Conservation (phyloP, 225 moss, liverwort and hornwort genomes). For the Marchantia polymorpha region DNA sequence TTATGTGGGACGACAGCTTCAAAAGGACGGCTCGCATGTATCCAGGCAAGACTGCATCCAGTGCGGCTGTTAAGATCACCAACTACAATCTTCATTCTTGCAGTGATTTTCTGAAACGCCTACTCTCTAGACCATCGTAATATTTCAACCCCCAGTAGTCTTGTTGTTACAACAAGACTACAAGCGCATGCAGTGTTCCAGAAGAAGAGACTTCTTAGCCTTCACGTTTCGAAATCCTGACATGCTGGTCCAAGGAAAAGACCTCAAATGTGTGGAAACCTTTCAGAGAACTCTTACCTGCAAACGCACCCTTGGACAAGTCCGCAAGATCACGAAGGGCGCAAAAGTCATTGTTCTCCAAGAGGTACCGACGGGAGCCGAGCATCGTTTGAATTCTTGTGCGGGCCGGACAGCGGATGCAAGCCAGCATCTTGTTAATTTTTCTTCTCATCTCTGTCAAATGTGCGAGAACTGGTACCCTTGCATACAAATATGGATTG, state of each 20-base stretch:
- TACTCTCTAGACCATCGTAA: background rate
- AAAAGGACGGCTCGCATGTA: conserved; percentile 64
- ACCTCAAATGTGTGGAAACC: background rate
- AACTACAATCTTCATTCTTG: background rate
- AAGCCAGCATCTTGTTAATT: conserved; percentile 74
- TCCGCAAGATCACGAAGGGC: conserved; percentile 94
- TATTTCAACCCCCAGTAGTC: background rate
- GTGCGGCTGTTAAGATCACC: background rate
- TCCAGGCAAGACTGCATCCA: conserved; percentile 67
- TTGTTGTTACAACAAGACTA: no score
- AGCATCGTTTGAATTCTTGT: conserved; percentile 73
- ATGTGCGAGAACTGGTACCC: conserved; percentile 90
- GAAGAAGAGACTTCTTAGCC: no score
- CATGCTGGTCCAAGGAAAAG: no score
- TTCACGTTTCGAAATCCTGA: no score
- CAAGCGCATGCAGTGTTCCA: no score
- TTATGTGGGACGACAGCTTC: conserved; percentile 70
- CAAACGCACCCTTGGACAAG: conserved; percentile 92
- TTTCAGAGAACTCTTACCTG: conserved; percentile 50
- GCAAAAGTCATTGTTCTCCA: conserved; percentile 94
- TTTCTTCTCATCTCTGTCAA: conserved; percentile 74
- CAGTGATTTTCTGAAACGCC: background rate
- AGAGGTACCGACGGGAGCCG: conserved; percentile 77
- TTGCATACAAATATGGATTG: conserved; percentile 86
- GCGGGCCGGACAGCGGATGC: conserved; percentile 77